These are phyloP conservation scores for Cladosporium sp. DNA, from an alignment of 2,329 filamentous ascomycete species.

Conservation along the genomic window DNA sequence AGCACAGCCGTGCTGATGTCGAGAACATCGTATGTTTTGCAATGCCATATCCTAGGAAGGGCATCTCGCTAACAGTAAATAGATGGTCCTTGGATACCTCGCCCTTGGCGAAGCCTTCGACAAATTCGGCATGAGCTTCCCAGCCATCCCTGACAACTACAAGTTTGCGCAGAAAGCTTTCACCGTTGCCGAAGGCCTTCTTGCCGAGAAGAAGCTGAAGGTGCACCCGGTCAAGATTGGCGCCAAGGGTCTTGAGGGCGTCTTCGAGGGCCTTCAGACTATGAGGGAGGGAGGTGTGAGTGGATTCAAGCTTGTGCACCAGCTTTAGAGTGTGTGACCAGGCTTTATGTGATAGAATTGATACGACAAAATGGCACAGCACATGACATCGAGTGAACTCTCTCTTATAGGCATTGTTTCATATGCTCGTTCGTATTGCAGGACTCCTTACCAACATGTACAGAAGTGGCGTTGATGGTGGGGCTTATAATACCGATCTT, in stretches of 20 bases:
- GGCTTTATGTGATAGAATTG: not conserved
- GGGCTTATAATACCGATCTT: not conserved
- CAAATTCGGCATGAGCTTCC: conserved; percentile 32
- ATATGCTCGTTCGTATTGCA: too few relatives aligned
- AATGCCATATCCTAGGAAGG: not conserved
- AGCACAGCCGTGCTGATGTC: conserved; percentile 45
- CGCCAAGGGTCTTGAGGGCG: conserved; percentile 45
- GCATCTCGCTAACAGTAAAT: not conserved
- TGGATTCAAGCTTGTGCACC: conserved; percentile 52
- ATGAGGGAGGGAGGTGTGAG: conserved; percentile 49
- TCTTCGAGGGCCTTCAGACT: conserved; percentile 47
- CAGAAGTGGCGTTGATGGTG: not conserved
- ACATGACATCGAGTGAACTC: not conserved
- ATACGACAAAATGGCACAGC: not conserved
- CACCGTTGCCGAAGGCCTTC: conserved; percentile 39
- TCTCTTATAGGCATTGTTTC: not conserved
- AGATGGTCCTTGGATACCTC: conserved; percentile 45
- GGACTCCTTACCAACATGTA: not conserved
- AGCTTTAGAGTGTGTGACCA: not conserved
- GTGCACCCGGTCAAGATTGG: conserved; percentile 46
- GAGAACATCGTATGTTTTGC: conserved; percentile 37
- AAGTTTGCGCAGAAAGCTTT: conserved; percentile 46
- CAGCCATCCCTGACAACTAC: conserved; percentile 41
- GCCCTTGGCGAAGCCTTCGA: conserved; percentile 43
- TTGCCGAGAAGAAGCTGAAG: conserved; percentile 29